phyloP scores from a whole-genome alignment of 768 basidiomycete species.

The Rhodosporidiobolus sp. region DNA sequence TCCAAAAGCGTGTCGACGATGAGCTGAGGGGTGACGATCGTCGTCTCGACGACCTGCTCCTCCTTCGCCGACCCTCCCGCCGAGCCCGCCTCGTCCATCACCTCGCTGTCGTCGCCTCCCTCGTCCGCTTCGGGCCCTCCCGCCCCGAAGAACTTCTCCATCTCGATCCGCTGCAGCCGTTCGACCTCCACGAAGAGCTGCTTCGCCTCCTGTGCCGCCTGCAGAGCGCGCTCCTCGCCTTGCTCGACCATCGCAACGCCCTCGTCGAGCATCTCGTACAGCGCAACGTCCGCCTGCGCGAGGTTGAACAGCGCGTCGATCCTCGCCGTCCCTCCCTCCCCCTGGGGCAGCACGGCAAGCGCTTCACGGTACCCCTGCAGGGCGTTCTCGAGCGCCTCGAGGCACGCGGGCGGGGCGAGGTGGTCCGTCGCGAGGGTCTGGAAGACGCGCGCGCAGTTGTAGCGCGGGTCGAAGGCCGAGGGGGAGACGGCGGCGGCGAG shows the following conservation, averaged over 20 bases:
- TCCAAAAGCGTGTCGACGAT: conserved; percentile 38
- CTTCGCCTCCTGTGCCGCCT: conserved; percentile 24
- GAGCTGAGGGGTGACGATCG: conserved; percentile 32
- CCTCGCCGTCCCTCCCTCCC: neutral
- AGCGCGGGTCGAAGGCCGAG: conserved; percentile 26
- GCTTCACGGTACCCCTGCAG: conserved; percentile 19
- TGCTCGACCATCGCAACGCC: neutral
- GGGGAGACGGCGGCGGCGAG: conserved; percentile 15
- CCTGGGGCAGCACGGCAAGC: neutral
- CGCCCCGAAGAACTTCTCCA: conserved; percentile 20
- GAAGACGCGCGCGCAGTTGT: conserved; percentile 31
- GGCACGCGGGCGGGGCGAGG: neutral
- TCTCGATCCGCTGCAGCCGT: conserved; percentile 24
- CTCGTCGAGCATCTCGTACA: conserved; percentile 22
- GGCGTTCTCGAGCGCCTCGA: conserved; percentile 12
- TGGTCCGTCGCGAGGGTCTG: conserved; percentile 32
- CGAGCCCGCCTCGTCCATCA: neutral
- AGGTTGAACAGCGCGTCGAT: conserved; percentile 38
- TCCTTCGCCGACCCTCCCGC: neutral
- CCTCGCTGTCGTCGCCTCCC: neutral
- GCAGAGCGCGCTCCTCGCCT: neutral
- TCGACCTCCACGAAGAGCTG: conserved; percentile 32
- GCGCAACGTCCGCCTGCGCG: conserved; percentile 24
- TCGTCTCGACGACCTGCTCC: conserved; percentile 13
- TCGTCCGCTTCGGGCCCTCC: neutral